Percentiles rank a stretch among this genome's conserved stretches.
Conservation (phyloP, 2,329 filamentous ascomycete species). For the Colletotrichum sojae region DNA sequence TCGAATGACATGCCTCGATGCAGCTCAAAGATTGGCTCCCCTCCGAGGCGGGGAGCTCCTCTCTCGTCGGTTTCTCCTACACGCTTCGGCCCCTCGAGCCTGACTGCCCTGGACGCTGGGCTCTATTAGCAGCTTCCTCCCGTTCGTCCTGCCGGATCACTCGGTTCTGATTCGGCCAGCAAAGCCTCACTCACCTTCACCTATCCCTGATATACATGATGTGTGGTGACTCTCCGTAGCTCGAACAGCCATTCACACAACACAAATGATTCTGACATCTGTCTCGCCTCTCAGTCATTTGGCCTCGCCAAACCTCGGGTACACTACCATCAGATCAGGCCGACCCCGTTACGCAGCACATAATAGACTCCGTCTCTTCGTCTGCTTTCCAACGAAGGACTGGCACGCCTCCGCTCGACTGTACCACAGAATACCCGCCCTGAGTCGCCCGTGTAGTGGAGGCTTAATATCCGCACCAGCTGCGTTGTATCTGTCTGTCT, state of each 20-base stretch:
- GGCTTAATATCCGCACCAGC: constrained; percentile 22
- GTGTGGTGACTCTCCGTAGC: constrained; percentile 35
- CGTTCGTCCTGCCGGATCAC: constrained; percentile 24
- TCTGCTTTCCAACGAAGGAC: not conserved
- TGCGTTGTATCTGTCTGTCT: constrained; percentile 1
- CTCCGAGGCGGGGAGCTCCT: not conserved
- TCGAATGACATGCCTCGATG: too few relatives aligned
- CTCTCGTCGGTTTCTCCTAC: not conserved
- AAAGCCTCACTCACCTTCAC: constrained; percentile 20
- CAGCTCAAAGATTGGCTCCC: too few relatives aligned
- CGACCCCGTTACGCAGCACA: constrained; percentile 4
- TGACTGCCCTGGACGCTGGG: not conserved
- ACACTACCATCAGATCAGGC: constrained; percentile 7
- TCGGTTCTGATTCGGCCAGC: constrained; percentile 25
- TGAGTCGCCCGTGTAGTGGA: constrained; percentile 10
- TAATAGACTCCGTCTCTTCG: not conserved
- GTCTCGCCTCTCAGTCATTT: not conserved
- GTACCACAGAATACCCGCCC: constrained; percentile 16
- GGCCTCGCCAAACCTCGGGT: constrained; percentile 5
- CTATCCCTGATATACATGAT: constrained; percentile 21
- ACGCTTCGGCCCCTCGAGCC: constrained; percentile 12
- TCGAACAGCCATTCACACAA: constrained; percentile 31
- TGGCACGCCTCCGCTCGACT: constrained; percentile 6
- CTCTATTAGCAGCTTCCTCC: constrained; percentile 13
- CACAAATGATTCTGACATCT: constrained; percentile 11